phyloP scores from a whole-genome alignment of 768 basidiomycete species.

The Boletus rex-veris region DNA sequence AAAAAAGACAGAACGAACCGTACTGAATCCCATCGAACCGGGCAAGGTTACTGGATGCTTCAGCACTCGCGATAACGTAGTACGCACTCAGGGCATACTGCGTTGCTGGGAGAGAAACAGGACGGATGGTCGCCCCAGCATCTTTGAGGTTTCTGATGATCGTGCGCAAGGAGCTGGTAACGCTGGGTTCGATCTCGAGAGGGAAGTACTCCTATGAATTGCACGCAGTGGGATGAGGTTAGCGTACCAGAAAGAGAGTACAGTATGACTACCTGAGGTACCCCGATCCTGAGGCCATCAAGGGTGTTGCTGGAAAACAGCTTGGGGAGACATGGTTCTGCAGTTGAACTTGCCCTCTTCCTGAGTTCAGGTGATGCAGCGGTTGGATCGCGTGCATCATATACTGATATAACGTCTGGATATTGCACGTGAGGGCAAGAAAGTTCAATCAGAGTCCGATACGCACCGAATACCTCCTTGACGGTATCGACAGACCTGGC shows the following conservation, averaged over 20 bases:
- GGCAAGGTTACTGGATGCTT: constrained; percentile 89
- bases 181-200: constrained; percentile 48
- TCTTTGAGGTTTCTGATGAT: constrained; percentile 40
- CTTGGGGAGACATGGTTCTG: constrained; percentile 10
- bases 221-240: not conserved
- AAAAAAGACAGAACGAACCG: constrained; percentile 43
- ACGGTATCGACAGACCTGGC: constrained; percentile 50
- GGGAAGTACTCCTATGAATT: constrained; percentile 73
- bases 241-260: not conserved
- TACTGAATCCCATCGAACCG: constrained; percentile 87
- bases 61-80: constrained; percentile 93
- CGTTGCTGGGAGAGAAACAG: constrained; percentile 71
- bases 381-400: constrained; percentile 76
- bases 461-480: constrained; percentile 57
- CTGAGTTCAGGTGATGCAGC: constrained; percentile 46
- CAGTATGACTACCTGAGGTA: constrained; percentile 57
- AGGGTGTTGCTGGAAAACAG: constrained; percentile 24
- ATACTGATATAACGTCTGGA: constrained; percentile 35
- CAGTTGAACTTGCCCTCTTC: constrained; percentile 31
- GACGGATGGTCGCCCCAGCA: constrained; percentile 62
- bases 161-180: constrained; percentile 44
- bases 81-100: constrained; percentile 84
- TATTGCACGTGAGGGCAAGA: constrained; percentile 1
- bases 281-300: constrained; percentile 62
- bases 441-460: not conserved